Conservation (phyloP, 1,139 yeast species). For the Saccharomyces hybrid region DNA sequence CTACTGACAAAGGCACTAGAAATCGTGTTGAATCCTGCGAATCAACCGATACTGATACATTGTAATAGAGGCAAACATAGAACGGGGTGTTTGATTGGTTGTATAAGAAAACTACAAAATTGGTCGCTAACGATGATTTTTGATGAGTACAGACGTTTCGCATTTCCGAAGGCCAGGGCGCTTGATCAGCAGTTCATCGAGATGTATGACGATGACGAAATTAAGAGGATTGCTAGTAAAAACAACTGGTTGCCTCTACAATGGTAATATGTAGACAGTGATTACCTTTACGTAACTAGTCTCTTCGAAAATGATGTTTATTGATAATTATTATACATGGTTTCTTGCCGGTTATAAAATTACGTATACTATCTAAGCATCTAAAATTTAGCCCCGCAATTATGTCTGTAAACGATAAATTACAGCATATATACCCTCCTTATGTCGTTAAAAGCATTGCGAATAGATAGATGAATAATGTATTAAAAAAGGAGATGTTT, state of each 20-base stretch:
- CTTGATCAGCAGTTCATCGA: constrained; percentile 94
- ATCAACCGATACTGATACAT: constrained; percentile 87
- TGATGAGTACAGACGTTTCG: constrained; percentile 89
- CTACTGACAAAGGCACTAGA: constrained; percentile 74
- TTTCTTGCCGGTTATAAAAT: neutral
- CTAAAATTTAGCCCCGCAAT: neutral
- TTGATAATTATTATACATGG: neutral
- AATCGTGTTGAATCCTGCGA: constrained; percentile 71
- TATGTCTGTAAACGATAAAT: neutral
- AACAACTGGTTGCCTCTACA: constrained; percentile 56
- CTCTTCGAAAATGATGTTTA: neutral
- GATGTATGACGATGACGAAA: constrained; percentile 62
- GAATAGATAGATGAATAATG: neutral
- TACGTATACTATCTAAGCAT: neutral
- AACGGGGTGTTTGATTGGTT: constrained; percentile 93
- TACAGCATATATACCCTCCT: neutral
- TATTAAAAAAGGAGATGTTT: neutral
- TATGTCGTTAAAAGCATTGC: neutral
- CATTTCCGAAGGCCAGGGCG: constrained; percentile 91
- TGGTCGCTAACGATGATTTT: constrained; percentile 93
- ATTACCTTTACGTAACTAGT: neutral
- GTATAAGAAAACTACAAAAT: constrained; percentile 74
- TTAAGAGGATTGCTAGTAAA: constrained; percentile 45
- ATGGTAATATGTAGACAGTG: constrained; percentile 40
- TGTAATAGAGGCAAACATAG: constrained; percentile 96